Conservation (phyloP, 495 filamentous ascomycete genomes). For the Penicillium subrubescens region DNA sequence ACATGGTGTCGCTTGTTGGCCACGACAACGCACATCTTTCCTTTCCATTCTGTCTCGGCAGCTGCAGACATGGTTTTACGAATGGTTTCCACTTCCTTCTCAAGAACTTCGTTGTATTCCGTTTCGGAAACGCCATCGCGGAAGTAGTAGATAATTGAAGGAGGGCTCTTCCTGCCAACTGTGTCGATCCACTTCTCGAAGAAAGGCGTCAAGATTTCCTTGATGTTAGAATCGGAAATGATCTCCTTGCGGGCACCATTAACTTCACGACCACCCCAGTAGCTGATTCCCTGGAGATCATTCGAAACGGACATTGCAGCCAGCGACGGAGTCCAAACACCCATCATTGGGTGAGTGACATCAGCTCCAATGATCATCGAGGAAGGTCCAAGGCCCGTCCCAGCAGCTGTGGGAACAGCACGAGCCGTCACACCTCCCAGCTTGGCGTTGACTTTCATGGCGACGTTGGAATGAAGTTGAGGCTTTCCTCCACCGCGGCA, state of each 20-base stretch:
- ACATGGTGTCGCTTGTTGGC: constrained; percentile 93
- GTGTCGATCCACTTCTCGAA: constrained; percentile 62
- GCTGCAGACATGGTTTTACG: constrained; percentile 33
- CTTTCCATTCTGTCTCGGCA: constrained; percentile 26
- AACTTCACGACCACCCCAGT: constrained; percentile 72
- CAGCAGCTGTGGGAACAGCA: constrained; percentile 36
- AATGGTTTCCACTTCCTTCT: constrained; percentile 73
- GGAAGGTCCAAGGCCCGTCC: constrained; percentile 42
- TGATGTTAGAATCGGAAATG: constrained; percentile 63
- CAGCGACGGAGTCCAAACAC: constrained; percentile 67
- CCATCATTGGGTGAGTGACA: constrained; percentile 80
- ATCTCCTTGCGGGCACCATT: constrained; percentile 81
- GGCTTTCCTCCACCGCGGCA: constrained; percentile 56
- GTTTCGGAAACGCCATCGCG: constrained; percentile 92
- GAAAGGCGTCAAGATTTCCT: constrained; percentile 62
- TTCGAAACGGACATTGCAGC: constrained; percentile 84
- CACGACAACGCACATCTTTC: constrained; percentile 78
- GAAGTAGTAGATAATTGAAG: constrained; percentile 82
- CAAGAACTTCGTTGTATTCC: constrained; percentile 74
- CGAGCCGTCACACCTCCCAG: constrained; percentile 76
- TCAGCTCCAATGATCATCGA: constrained; percentile 87
- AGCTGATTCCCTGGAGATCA: constrained; percentile 68
- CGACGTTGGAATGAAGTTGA: constrained; percentile 86
- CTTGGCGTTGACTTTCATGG: constrained; percentile 95
- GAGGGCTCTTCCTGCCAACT: constrained; percentile 51